Conservation (phyloP, 176 grass and related monocot genomes). For the Zea luxurians region DNA sequence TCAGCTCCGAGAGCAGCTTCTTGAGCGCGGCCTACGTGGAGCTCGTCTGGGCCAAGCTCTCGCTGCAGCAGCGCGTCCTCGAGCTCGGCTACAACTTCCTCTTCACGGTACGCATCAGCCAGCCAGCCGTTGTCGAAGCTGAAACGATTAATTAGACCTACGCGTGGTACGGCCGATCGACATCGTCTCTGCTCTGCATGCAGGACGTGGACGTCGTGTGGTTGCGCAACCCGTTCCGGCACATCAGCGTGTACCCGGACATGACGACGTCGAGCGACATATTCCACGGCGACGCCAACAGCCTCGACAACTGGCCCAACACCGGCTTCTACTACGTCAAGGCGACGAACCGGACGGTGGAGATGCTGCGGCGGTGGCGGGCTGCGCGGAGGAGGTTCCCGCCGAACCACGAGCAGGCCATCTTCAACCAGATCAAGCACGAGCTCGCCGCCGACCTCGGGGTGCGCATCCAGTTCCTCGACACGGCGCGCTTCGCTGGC, state of each 20-base stretch:
- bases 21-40: constrained; percentile 53
- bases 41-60: constrained; percentile 60
- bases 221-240: constrained; percentile 56
- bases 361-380: constrained; percentile 47
- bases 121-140: too few species aligned
- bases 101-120: constrained; percentile 46
- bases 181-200: too few species aligned
- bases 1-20: constrained; percentile 35
- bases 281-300: constrained; percentile 37
- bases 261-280: constrained; percentile 53
- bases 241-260: constrained; percentile 41
- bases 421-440: constrained; percentile 57
- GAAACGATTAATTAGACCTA: too few species aligned
- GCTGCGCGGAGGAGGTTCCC: constrained; percentile 45
- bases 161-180: too few species aligned
- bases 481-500: constrained; percentile 39
- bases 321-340: constrained; percentile 55
- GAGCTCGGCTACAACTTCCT: constrained; percentile 74
- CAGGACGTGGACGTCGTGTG: constrained; percentile 63
- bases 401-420: constrained; percentile 41
- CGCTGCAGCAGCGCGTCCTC: constrained; percentile 51
- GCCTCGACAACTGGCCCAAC: constrained; percentile 45
- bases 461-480: constrained; percentile 45
- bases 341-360: constrained; percentile 30
- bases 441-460: constrained; percentile 36